These are phyloP conservation scores for Stenocarpella maydis DNA, from an alignment of 2,329 filamentous ascomycete genomes.

Conservation along the genomic window DNA sequence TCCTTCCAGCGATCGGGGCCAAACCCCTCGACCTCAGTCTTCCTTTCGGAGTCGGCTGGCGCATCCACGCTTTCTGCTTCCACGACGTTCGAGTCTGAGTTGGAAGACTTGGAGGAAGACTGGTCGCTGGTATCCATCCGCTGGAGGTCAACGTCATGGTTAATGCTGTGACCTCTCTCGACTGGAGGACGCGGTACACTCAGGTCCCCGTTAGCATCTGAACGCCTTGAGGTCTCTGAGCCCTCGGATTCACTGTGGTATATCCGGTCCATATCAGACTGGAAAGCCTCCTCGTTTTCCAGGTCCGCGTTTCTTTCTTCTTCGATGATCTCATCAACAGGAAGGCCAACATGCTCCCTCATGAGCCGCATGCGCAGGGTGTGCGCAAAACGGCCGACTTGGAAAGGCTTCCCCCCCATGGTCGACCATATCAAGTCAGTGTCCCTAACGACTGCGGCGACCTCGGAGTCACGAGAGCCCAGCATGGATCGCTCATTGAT, in stretches of 20 bases:
- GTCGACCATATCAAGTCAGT: conserved; percentile 91
- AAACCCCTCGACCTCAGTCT: conserved; percentile 79
- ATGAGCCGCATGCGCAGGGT: conserved; percentile 92
- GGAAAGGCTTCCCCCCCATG: conserved; percentile 90
- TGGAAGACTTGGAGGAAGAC: conserved; percentile 44
- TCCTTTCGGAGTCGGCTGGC: conserved; percentile 68
- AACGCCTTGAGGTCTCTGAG: conserved; percentile 15
- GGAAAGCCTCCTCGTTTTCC: conserved; percentile 62
- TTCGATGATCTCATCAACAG: conserved; percentile 90
- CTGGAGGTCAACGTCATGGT: conserved; percentile 73
- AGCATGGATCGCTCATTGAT: conserved; percentile 98
- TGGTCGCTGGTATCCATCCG: conserved; percentile 43
- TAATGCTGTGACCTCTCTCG: conserved; percentile 70
- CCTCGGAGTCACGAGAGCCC: conserved; percentile 89
- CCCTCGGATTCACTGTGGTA: conserved; percentile 59
- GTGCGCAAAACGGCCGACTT: conserved; percentile 91
- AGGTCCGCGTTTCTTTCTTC: conserved; percentile 75
- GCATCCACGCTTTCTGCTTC: conserved; percentile 62
- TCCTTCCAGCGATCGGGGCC: conserved; percentile 79
- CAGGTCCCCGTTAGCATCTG: conserved; percentile 28
- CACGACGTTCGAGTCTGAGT: conserved; percentile 39
- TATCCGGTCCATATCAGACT: conserved; percentile 68
- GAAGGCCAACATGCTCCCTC: conserved; percentile 95
- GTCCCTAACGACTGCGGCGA: conserved; percentile 88
- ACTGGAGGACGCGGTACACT: conserved; percentile 15